These are phyloP conservation scores for Solanum arcanum DNA, from an alignment of 257 asterid genomes.

Conservation along the genomic window DNA sequence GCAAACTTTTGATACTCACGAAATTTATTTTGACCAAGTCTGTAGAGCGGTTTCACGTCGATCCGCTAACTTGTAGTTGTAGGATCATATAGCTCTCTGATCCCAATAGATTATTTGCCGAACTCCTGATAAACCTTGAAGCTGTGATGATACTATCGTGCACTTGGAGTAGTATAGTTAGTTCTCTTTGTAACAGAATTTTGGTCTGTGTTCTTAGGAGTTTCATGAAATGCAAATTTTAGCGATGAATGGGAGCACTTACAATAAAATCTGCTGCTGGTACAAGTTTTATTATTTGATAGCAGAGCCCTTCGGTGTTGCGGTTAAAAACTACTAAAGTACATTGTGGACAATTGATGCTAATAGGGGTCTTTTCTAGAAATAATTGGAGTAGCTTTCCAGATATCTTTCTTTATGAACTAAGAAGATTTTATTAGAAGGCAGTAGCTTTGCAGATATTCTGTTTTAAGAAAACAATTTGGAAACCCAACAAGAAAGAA, in stretches of 20 bases:
- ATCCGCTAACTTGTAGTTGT: neutral
- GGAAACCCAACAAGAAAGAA: neutral
- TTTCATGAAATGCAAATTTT: neutral
- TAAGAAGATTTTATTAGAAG: neutral
- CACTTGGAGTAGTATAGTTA: neutral
- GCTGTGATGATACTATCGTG: neutral
- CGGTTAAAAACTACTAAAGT: neutral
- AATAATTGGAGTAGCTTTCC: neutral
- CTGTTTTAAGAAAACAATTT: neutral
- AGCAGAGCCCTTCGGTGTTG: neutral
- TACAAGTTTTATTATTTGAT: neutral
- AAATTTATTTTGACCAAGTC: neutral
- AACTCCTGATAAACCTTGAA: neutral
- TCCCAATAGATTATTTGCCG: neutral
- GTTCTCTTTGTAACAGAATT: neutral
- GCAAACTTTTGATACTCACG: neutral
- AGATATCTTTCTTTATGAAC: neutral
- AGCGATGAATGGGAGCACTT: neutral
- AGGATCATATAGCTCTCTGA: neutral
- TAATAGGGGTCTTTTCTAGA: neutral
- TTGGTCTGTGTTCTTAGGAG: neutral
- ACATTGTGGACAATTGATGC: neutral
- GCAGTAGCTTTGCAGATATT: neutral
- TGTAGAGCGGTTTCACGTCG: neutral
- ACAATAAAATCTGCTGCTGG: neutral